Base-by-base conservation (phyloP, 306 rosid genomes). In the Sicyos edulis region DNA sequence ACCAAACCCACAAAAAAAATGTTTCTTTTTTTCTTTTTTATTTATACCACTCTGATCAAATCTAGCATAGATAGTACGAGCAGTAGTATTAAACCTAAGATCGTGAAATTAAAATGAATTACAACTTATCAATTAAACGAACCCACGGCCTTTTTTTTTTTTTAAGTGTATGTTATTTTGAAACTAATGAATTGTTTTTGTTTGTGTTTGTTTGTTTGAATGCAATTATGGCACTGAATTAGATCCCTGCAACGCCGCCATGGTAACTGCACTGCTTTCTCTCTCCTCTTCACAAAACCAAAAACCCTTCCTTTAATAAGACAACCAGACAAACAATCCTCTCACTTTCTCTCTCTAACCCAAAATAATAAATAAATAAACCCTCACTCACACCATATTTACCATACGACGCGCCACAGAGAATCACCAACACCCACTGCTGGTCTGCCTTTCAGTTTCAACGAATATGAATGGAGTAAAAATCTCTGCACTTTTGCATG, bases 211-310 rank as follows among this genome's bases (percentile, higher is more conserved):
- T 50, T 56, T 51, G 51, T 82, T 80, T 85, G 74, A 81, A 78
- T 82, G 87, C 96, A 85, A 85, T 80, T 77, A 88, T 88, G 90
- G 88, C 88, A 85, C 86, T 82, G 88, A 92, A 88, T 90, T 86
- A 82, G 91, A 86, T 88, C 82, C 78, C 93, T 93, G 96, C 92
- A 71, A 86, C 97, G 98, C 97, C 98, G 98, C 91, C 96, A 93
- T 85, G 93, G 87, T 57, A 83, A 90, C 91, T 90, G 96, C 71
- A 66, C 71, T 66, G 19, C 9, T 37, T 6, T 42, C 75, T 71
- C 75, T 71, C 61, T 55, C 59, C 64, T n/a, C 64, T 72, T 20
- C 62, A 16, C 32, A 40, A n/a, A 54, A 69, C 8, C 20, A 10
- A 56, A 56, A 56, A n/a, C 19, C 29, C 19, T 55, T 51, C 59